Evolutionary conservation across 2,329 filamentous ascomycete species (phyloP), one percentile per base, ranked within the genome.

Genomic region (Penicillium sp.): DNA sequence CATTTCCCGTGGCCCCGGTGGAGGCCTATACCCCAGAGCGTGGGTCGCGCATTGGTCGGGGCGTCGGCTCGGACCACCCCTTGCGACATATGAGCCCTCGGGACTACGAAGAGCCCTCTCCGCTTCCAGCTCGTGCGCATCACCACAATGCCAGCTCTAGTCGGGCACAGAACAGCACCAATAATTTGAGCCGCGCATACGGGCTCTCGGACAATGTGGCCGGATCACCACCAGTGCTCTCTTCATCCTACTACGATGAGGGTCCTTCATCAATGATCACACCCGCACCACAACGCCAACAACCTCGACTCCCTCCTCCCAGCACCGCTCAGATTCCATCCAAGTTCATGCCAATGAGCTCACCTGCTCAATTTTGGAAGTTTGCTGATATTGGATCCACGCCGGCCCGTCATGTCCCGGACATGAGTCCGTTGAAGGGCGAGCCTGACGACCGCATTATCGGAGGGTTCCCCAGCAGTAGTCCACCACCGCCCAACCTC

Each of bases 281-380:
- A 0, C 77, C 77, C 3, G 76, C 76, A 1, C 76, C 76, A 9
- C 71, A 77, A 55, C 72, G 76, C 18, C 75, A 79, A 45, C 76
- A 79, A 49, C 76, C 76, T 5, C 72, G 72, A 8, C 68, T 78
- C 5, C 76, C 75, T 12, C 76, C 76, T 7, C 77, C 77, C 0
- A 78, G 75, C 58, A 79, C 77, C 2, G 73, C 75, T 3, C 76
- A 77, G 49, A 71, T 77, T 15, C 77, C 77, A 1, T 78, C 75
- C 18, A 78, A 77, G 57, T 79, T 78, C 60, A 79, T 79, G 76
- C 75, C 76, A 4, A 75, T 78, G 68, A 79, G 76, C 53, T 78
- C 75, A 4, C 77, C 77, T 1, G 76, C 76, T 4, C 75, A 78
- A 41, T 79, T 79, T 61, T 79, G 76, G 76, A 78, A 77, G 49